These are phyloP conservation scores for Cucurbita moschata DNA, from an alignment of 306 rosid species.

Conservation along the genomic window DNA sequence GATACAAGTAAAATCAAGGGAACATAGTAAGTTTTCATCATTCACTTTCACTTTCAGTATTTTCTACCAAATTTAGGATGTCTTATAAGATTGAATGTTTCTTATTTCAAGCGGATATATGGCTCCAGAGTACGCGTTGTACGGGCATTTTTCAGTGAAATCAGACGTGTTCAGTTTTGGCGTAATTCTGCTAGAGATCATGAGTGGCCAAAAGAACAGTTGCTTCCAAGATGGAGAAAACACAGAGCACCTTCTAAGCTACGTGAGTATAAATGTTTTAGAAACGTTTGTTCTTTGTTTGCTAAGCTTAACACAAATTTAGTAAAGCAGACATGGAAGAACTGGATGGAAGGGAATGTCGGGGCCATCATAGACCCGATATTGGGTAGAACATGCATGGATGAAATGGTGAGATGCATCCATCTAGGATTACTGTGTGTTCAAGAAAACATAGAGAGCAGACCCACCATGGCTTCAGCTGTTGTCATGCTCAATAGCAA, in stretches of 20 bases:
- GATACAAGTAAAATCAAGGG: background rate
- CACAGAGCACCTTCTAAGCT: background rate
- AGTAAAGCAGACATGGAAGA: background rate
- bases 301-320: background rate
- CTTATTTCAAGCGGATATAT: background rate
- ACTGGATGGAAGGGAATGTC: background rate
- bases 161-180: slow-evolving; percentile 1
- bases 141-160: background rate
- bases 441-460: background rate
- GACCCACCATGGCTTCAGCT: background rate
- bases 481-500: slow-evolving; percentile 1
- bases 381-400: background rate
- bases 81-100: background rate
- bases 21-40: background rate
- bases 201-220: slow-evolving; percentile 1
- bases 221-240: background rate
- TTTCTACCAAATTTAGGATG: background rate
- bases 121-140: background rate
- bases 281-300: background rate
- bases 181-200: background rate
- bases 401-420: background rate
- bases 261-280: background rate
- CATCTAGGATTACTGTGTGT: background rate
- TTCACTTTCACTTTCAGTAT: background rate
- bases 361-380: background rate